Conservation (phyloP, 1,284 basidiomycete species). For the Leccinum subrobustum region DNA sequence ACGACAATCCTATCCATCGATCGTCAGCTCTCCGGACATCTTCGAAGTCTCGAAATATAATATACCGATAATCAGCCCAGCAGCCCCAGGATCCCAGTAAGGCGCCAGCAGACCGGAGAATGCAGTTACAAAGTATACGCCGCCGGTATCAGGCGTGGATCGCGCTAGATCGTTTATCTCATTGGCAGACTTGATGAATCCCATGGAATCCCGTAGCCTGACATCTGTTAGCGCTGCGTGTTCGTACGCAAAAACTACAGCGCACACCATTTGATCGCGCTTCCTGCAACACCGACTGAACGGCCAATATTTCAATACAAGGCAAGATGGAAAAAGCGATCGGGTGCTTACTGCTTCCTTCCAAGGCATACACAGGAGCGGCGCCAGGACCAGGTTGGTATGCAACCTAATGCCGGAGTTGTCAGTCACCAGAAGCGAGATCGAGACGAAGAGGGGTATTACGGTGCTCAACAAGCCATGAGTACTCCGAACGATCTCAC, state of each 20-base stretch:
- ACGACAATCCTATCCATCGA: conserved; percentile 63
- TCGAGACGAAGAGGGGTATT: conserved; percentile 32
- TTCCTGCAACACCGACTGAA: conserved; percentile 89
- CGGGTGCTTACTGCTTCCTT: conserved; percentile 80
- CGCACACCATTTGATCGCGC: conserved; percentile 82
- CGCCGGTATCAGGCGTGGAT: conserved; percentile 79
- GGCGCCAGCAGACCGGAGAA: conserved; percentile 92
- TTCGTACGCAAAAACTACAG: background rate
- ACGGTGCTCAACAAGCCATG: conserved; percentile 92
- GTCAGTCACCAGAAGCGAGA: conserved; percentile 13
- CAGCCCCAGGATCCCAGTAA: conserved; percentile 89
- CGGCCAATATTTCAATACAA: conserved; percentile 3
- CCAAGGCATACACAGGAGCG: conserved; percentile 89
- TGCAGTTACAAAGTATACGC: conserved; percentile 97
- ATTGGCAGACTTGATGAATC: conserved; percentile 74
- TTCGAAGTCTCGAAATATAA: conserved; percentile 2
- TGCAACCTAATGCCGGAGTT: conserved; percentile 58
- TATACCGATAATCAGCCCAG: conserved; percentile 77
- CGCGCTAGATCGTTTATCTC: conserved; percentile 89
- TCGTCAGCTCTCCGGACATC: background rate
- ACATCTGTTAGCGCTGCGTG: conserved; percentile 6
- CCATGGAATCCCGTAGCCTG: conserved; percentile 86
- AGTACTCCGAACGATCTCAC: conserved; percentile 79
- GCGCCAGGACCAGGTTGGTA: conserved; percentile 84
- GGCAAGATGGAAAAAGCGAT: background rate